Conservation (phyloP, 2,329 filamentous ascomycete genomes). For the Paracoccidioides brasiliensis region DNA sequence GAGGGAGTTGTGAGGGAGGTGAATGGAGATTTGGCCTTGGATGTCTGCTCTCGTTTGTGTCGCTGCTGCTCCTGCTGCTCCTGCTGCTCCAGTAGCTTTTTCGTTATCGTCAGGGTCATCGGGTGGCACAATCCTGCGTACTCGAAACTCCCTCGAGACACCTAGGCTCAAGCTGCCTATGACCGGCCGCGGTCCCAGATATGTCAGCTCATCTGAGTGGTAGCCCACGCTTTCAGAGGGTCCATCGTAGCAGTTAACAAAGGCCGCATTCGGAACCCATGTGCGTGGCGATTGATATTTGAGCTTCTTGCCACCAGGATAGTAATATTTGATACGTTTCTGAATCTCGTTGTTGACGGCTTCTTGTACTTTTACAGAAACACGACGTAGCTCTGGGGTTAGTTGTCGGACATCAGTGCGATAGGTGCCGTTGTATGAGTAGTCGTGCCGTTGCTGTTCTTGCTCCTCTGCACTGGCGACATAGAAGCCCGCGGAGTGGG, state of each 20-base stretch:
- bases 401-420: conserved; percentile 64
- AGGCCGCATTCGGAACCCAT: conserved; percentile 80
- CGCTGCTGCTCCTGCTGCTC: conserved; percentile 2
- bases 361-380: conserved; percentile 56
- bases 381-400: conserved; percentile 58
- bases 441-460: conserved; percentile 59
- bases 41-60: conserved; percentile 38
- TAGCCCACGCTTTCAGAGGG: conserved; percentile 74
- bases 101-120: conserved; percentile 35
- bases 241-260: conserved; percentile 88
- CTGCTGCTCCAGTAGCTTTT: conserved; percentile 10
- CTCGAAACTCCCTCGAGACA: conserved; percentile 84
- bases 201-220: conserved; percentile 86
- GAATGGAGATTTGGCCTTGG: conserved; percentile 79
- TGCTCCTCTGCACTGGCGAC: conserved; percentile 62
- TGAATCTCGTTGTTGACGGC: conserved; percentile 69
- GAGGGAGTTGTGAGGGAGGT: conserved; percentile 86
- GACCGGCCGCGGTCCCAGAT: conserved; percentile 73
- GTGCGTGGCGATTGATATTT: conserved; percentile 57
- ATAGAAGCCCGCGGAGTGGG: conserved; percentile 74
- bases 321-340: conserved; percentile 52
- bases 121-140: conserved; percentile 57
- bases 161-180: conserved; percentile 86
- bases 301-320: conserved; percentile 59
- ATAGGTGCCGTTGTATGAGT: conserved; percentile 69